Base-by-base conservation (phyloP, 2,329 filamentous ascomycete species). In the Proliferodiscus dingleyae region DNA sequence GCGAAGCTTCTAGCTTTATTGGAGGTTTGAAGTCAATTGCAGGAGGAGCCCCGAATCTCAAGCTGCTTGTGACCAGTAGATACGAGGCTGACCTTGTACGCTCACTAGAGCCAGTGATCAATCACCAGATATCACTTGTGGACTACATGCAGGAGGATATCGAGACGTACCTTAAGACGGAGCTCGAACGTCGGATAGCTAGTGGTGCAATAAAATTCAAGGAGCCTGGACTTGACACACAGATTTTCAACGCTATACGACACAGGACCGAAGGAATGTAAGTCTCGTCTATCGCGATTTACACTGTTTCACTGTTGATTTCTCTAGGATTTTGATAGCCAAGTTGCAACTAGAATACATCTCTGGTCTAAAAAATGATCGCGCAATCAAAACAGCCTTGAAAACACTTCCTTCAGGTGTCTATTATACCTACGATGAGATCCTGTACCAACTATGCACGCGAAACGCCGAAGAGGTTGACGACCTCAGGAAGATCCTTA, bases 311-410 rank as follows among this genome's bases (percentile, higher is more conserved):
- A n/a, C n/a, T 10, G 22, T 22, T 47, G 23, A 43, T 15, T 9
- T n/a, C 21, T 11, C 8, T 21, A 47, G 45, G 41, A 44, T 48
- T 34, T 40, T 48, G 37, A 43, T 44, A 28, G 42, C 46, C 13
- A 49, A 49, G 21, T 29, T 49, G 18, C 46, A 49, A 41, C 46
- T 49, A 13, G 46, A 49, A 8, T 45, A 45, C 19, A 45, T 49
- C n/a, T 45, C 26, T 11, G 23, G 41, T 23, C 24, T 46, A 23
- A 42, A 37, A 15, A 34, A 42, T 16, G 46, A 49, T 30, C 28
- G 43, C 22, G 42, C 23, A 11, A 49, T 49, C 22, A 41, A 41
- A 26, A 37, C 34, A 23, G 41, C 46, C 8, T 42, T 26, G 24
- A 11, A 11, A 26, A 26, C 6, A 26, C 24, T 26, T 26, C 24